phyloP scores from a whole-genome alignment of 2,329 filamentous ascomycete species.

The Fusarium longipes region DNA sequence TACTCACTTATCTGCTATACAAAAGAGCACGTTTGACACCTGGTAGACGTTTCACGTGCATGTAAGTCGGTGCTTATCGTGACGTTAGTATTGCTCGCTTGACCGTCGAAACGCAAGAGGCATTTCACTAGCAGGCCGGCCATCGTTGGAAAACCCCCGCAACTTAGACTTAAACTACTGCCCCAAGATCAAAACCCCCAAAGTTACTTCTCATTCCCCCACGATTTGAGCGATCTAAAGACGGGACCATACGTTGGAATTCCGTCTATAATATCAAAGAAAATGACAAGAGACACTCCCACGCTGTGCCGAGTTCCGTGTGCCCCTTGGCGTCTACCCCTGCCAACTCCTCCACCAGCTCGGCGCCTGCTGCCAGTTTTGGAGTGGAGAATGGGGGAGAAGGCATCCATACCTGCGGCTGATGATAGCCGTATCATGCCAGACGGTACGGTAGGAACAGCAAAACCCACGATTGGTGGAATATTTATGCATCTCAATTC shows the following conservation, averaged over 20 bases:
- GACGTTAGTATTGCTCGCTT: conserved; percentile 12
- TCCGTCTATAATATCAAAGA: conserved; percentile 8
- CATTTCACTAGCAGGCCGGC: background rate
- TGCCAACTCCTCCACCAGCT: conserved; percentile 33
- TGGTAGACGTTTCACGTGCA: background rate
- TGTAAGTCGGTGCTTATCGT: conserved; percentile 14
- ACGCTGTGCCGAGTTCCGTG: conserved; percentile 40
- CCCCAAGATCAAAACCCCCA: conserved; percentile 26
- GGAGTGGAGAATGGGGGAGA: conserved; percentile 35
- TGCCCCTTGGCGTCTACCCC: conserved; percentile 23
- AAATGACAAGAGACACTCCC: conserved; percentile 9
- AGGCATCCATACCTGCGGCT: conserved; percentile 18
- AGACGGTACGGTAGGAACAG: conserved; percentile 2
- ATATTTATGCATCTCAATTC: conserved; percentile 1
- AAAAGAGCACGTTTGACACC: background rate
- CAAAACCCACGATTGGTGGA: conserved; percentile 27
- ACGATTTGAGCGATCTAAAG: conserved; percentile 10
- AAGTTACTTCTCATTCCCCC: conserved; percentile 27
- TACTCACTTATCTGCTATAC: background rate
- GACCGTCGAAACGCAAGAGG: background rate
- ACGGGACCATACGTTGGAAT: conserved; percentile 2
- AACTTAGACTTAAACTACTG: conserved; percentile 15
- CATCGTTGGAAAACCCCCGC: conserved; percentile 22
- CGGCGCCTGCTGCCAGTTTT: conserved; percentile 33
- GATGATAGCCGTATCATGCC: conserved; percentile 14